Percentiles rank a stretch among this genome's conserved stretches.
These are phyloP conservation scores for Ceratocystis albifundus DNA, from an alignment of 2,329 filamentous ascomycete genomes.

Conservation along the genomic window DNA sequence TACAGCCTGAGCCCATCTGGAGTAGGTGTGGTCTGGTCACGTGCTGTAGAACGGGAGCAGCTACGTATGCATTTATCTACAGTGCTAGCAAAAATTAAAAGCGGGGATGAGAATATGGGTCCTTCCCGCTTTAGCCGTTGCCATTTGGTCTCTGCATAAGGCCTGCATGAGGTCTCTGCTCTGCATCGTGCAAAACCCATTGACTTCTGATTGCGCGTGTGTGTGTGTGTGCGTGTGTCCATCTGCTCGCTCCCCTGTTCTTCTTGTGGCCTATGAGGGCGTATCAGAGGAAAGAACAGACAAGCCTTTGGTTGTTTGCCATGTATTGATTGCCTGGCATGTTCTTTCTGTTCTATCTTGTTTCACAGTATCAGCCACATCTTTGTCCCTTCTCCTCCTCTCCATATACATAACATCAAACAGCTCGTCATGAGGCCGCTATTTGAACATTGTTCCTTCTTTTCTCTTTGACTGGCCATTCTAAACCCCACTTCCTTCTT, in stretches of 20 bases:
- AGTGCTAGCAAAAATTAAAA: not conserved
- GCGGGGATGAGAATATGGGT: not conserved
- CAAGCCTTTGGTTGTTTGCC: not conserved
- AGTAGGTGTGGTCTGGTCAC: not conserved
- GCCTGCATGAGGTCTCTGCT: constrained; percentile 8
- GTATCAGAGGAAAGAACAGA: not conserved
- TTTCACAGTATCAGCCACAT: not conserved
- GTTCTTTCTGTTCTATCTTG: not conserved
- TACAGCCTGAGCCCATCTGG: not conserved
- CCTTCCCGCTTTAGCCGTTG: constrained; percentile 9
- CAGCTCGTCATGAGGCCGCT: not conserved
- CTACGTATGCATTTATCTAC: not conserved
- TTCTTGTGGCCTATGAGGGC: not conserved
- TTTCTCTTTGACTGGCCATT: not conserved
- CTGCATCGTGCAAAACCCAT: not conserved
- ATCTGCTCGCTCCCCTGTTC: too few species aligned
- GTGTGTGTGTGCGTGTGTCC: not conserved
- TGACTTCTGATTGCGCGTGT: not conserved
- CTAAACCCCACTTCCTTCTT: not conserved
- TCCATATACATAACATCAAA: not conserved
- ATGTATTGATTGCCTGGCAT: not conserved
- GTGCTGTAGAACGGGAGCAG: not conserved
- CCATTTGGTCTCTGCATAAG: constrained; percentile 11
- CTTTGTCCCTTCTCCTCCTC: not conserved
- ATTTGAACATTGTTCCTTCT: not conserved